These are phyloP conservation scores for Allium fistulosum DNA, from an alignment of 106 monocot species.

Conservation along the genomic window DNA sequence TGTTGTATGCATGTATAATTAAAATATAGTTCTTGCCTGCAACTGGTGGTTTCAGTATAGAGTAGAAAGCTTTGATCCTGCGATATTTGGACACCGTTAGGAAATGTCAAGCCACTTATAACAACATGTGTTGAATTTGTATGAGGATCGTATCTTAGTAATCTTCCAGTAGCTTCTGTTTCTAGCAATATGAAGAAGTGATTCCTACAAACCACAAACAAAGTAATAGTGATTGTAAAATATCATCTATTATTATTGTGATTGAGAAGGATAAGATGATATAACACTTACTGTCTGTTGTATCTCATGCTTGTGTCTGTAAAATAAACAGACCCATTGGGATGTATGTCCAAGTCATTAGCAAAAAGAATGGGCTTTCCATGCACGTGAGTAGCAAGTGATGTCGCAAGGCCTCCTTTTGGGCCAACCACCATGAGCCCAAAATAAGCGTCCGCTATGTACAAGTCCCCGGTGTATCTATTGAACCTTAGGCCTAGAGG, in stretches of 20 bases:
- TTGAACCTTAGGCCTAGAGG: conserved; percentile 83
- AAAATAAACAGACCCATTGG: conserved; percentile 84
- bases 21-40: conserved; percentile 34
- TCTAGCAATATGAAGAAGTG: conserved; percentile 68
- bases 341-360: conserved; percentile 81
- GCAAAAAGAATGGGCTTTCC: conserved; percentile 76
- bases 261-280: not conserved
- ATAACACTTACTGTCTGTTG: conserved; percentile 32
- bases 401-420: conserved; percentile 55
- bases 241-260: not conserved
- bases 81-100: conserved; percentile 88
- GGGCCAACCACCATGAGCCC: conserved; percentile 54
- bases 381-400: conserved; percentile 37
- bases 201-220: conserved; percentile 35
- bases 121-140: conserved; percentile 57
- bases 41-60: conserved; percentile 80
- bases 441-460: conserved; percentile 84
- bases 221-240: not conserved
- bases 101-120: conserved; percentile 60
- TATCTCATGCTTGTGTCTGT: conserved; percentile 86
- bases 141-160: conserved; percentile 70
- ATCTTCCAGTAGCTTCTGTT: conserved; percentile 77
- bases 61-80: conserved; percentile 75
- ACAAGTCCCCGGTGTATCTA: conserved; percentile 51
- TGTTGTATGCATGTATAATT: too few relatives aligned